Percentiles rank a stretch among this genome's conserved stretches.
Conservation (phyloP, 441 rosid genomes). For the Erodium trifolium region DNA sequence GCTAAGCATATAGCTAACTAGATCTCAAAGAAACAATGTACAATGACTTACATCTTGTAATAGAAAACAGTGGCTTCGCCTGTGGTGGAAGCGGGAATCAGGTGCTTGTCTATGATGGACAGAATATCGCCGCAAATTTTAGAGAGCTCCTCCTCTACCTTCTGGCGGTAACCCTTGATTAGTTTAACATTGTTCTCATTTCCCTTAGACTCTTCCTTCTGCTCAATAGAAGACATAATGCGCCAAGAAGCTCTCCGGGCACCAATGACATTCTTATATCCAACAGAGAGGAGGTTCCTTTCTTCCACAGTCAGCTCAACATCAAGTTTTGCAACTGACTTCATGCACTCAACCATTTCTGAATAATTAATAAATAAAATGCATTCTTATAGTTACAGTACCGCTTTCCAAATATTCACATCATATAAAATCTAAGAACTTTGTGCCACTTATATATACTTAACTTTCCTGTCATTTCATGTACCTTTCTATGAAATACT, state of each 20-base stretch:
- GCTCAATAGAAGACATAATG: constrained; percentile 24
- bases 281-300: constrained; percentile 24
- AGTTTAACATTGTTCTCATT: constrained; percentile 30
- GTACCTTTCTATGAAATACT: not conserved
- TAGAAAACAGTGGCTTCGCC: constrained; percentile 99
- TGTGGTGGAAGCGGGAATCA: constrained; percentile 68
- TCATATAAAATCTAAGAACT: not conserved
- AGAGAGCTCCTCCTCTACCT: constrained; percentile 94
- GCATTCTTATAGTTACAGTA: constrained; percentile 12
- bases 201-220: constrained; percentile 25
- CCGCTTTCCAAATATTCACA: not conserved
- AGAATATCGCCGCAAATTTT: constrained; percentile 78
- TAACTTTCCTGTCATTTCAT: not conserved
- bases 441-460: not conserved
- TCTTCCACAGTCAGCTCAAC: constrained; percentile 23
- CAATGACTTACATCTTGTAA: constrained; percentile 66
- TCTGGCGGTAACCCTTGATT: constrained; percentile 73
- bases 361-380: not conserved
- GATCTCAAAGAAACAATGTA: no score
- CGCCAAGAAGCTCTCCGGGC: constrained; percentile 26
- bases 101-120: constrained; percentile 71
- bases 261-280: constrained; percentile 26
- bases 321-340: constrained; percentile 13
- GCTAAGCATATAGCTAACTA: no score
- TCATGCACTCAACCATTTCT: constrained; percentile 19